phyloP scores from a whole-genome alignment of 768 basidiomycete species.

The Coprinellus micaceus region DNA sequence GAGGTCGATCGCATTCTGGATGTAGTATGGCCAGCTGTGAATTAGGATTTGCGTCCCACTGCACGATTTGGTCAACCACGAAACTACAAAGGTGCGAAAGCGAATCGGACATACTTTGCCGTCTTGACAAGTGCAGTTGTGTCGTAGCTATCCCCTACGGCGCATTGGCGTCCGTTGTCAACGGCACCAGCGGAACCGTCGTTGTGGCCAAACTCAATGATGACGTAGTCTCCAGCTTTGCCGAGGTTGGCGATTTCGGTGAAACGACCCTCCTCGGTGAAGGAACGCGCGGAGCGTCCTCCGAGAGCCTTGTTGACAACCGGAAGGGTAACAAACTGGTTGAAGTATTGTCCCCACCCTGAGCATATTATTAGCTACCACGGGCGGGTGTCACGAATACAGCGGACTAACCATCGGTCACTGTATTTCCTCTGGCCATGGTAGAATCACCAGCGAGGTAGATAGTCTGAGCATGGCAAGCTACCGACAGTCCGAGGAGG shows the following conservation, averaged over 20 bases:
- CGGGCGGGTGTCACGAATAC: background rate
- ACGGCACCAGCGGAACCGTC: constrained; percentile 35
- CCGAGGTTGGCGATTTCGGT: constrained; percentile 37
- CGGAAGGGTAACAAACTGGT: constrained; percentile 37
- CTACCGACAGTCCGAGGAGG: constrained; percentile 6
- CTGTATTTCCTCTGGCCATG: constrained; percentile 31
- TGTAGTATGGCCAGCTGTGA: constrained; percentile 45
- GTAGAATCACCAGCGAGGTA: constrained; percentile 45
- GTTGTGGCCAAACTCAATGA: constrained; percentile 50
- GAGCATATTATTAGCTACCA: background rate
- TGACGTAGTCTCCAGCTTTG: constrained; percentile 37
- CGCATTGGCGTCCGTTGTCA: constrained; percentile 42
- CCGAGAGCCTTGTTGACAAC: constrained; percentile 46
- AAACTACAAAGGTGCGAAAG: background rate
- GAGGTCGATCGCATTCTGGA: constrained; percentile 39
- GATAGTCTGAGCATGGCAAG: constrained; percentile 31
- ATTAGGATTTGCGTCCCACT: constrained; percentile 38
- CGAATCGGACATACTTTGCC: constrained; percentile 25
- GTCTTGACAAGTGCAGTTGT: constrained; percentile 34
- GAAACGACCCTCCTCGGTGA: constrained; percentile 46
- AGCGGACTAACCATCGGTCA: constrained; percentile 29
- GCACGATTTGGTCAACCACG: background rate
- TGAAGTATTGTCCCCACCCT: constrained; percentile 47
- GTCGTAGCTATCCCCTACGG: constrained; percentile 36
- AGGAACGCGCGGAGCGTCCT: constrained; percentile 44